A percentile compares a stretch with the other conserved stretches of the same genome.
phyloP scores from a whole-genome alignment of 225 moss, liverwort and hornwort species.

The Pseudisothecium myosuroides region DNA sequence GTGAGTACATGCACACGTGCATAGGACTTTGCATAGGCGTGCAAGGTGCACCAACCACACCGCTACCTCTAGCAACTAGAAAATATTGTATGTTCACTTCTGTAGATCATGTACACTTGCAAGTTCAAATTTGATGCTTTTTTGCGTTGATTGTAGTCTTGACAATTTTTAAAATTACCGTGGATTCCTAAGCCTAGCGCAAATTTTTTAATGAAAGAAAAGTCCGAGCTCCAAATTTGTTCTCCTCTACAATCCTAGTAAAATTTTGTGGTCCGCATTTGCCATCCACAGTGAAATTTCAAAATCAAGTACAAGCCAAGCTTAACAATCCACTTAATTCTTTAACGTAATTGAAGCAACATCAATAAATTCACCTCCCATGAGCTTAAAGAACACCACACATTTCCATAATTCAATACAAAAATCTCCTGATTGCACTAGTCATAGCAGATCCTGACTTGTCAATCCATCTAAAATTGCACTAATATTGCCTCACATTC shows the following conservation, averaged over 20 bases:
- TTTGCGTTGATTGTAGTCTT: rapidly evolving
- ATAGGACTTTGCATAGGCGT: rapidly evolving
- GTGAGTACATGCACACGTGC: rapidly evolving
- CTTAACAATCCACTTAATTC: not conserved
- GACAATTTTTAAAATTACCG: not conserved
- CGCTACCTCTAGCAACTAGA: rapidly evolving
- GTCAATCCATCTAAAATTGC: not conserved
- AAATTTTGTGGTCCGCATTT: not conserved
- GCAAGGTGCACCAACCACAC: rapidly evolving
- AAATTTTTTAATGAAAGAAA: rapidly evolving
- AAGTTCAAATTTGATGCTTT: not conserved
- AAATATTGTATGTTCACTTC: rapidly evolving
- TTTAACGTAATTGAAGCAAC: not conserved
- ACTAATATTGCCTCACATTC: not conserved
- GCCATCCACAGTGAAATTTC: not conserved
- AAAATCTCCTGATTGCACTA: not conserved
- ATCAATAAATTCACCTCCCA: not conserved
- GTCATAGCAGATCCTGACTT: not conserved
- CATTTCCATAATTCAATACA: not conserved
- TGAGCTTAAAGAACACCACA: too few species aligned
- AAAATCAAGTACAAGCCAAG: not conserved
- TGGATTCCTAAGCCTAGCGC: rapidly evolving
- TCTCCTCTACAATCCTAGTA: rapidly evolving
- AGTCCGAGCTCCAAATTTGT: not conserved
- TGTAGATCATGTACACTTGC: rapidly evolving